Evolutionary conservation across 73 alveolate genomes (phyloP), one percentile per base, ranked within the genome.

Genomic region (Effrenium voratum): DNA sequence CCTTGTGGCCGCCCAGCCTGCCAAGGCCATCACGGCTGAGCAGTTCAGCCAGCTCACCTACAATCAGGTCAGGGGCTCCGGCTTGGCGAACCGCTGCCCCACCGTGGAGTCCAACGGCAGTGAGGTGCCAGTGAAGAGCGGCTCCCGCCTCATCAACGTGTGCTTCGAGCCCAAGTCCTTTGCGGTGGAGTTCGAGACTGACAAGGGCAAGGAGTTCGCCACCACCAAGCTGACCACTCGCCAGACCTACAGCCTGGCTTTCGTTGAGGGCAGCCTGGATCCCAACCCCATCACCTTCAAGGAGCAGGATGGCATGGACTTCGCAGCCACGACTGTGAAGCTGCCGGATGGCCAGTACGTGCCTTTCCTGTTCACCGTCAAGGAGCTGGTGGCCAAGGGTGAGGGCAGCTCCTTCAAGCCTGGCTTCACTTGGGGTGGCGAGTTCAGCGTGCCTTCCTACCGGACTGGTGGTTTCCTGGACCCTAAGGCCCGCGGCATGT

Each of bases 81-180:
- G 99, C 99, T 44, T 87, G 98, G 99, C 99, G 75, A 93, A 93
- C 98, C 99, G 93, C 68, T 93, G 99, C 99, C 99, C 99, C 49
- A 93, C 99, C 59, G 99, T 93, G 90, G 99, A 93, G 99, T 80
- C 83, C 90, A 81, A 93, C 60, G 99, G 96, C 63, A 46, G 77
- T 28, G 83, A 77, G 98, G 79, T 79, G 72, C 79, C 79, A 0
- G 95, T 87, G 95, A 84, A 84, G 77, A 50, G 76, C 59, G 93
- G 93, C 26, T 84, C 93, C 73, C 57, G 59, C 79, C 66, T 84
- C 76, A 59, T 84, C 77, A 84, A 84, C 68, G 84, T 93, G 75
- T 93, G 99, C 99, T 87, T 93, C 96, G 99, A 93, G 99, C 99
- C 99, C 77, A 93, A 82, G 99, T 93, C 99, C 99, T 93, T 93